Base-by-base conservation (phyloP, 2,329 filamentous ascomycete species). In the Claviceps spartinae region DNA sequence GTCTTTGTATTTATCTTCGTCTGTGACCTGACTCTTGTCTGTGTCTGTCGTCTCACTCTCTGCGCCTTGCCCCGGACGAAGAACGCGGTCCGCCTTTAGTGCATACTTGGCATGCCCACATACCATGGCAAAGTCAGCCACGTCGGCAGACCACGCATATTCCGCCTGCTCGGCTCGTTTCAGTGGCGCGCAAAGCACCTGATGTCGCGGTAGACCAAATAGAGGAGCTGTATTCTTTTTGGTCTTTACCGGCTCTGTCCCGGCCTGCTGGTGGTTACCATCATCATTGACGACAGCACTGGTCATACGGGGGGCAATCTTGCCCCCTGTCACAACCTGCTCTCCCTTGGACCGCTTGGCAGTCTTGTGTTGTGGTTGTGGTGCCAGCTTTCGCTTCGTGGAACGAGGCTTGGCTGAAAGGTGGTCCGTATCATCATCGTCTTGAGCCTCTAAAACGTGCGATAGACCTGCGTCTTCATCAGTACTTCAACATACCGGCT, bases 81-180 rank as follows among this genome's bases (percentile, higher is more conserved):
- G 43, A 9, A 58, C 41, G n/a, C 55, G 54, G 40, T 63, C 56
- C 0, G 62, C 57, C 5, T 22, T 59, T 3, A 54, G 38, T 3
- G 62, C 61, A 42, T 57, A 63, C 4, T 48, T 54, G 4, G 61
- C 61, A 16, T 48, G 52, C 1, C 50, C 38, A 0, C 58, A 52
- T 5, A 59, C 53, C 20, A 54, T 56, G 1, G 61, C 61, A 53
- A 59, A 63, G 14, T 46, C 50, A 1, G 61, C 61, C 8, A 50
- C 24, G 4, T 58, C 59, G 16, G 61, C 60, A 1, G 59, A 59
- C 60, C 56, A 63, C 22, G 61, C 57, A 45, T 60, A 63, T 13
- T 56, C 52, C 2, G 51, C 54, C 2, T 42, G 36, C 2, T 55
- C 48, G 5, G 50, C 45, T 22, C 55, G 54, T 7, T 43, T 38